These are phyloP conservation scores for Acer yangbiense DNA, from an alignment of 345 rosid species.

Conservation along the genomic window DNA sequence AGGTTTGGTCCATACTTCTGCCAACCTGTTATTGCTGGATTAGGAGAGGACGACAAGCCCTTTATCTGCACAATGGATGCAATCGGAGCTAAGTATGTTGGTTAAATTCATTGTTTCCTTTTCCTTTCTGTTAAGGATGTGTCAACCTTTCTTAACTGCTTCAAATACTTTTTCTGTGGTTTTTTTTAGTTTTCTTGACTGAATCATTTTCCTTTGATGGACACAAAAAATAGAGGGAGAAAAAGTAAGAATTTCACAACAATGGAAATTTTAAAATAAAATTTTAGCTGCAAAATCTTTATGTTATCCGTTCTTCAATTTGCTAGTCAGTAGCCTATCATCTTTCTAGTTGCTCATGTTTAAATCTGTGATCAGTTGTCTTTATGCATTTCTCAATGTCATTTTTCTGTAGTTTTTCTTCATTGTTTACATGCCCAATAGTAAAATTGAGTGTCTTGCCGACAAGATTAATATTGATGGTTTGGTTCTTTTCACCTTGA, in stretches of 20 bases:
- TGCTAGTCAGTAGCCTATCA: neutral
- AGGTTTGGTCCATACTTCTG: slow-evolving; percentile 98
- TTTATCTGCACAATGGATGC: slow-evolving; percentile 99
- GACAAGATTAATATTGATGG: neutral
- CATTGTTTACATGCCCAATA: neutral
- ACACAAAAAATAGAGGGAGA: neutral
- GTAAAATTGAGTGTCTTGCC: neutral
- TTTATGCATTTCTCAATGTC: neutral
- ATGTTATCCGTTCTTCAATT: neutral
- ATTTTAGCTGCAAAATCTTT: neutral
- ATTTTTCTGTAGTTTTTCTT: neutral
- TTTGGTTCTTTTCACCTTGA: neutral
- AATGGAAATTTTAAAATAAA: neutral
- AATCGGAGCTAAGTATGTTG: slow-evolving; percentile 90
- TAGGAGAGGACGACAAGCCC: slow-evolving; percentile 92
- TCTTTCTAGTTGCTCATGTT: neutral
- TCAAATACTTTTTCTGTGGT: neutral
- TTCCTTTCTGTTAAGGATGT: neutral
- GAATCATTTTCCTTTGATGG: no score
- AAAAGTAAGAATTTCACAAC: neutral
- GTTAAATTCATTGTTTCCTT: neutral
- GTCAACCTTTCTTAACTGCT: slow-evolving; percentile 1
- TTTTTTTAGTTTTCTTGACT: no score
- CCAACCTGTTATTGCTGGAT: slow-evolving; percentile 96
- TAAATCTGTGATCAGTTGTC: neutral